Evolutionary conservation across 108 stramenopile species (phyloP), one percentile per base, ranked within the genome.

Genomic region (Nannochloropsis salina): DNA sequence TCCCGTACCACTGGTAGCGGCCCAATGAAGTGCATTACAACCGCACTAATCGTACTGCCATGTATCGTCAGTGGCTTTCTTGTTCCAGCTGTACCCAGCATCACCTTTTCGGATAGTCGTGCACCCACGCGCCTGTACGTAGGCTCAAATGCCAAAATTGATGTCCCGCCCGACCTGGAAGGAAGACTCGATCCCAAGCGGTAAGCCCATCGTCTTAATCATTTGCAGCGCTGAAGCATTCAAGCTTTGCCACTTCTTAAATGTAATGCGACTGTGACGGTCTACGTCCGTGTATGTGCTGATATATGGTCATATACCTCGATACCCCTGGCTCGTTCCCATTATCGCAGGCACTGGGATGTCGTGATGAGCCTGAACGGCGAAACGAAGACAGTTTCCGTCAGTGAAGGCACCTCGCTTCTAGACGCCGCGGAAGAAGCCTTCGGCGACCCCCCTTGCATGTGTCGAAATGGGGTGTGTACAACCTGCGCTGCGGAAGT

Each of bases 391-490:
- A 41, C 40, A 11, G 45, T 83, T 43, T 43, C 83, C n/a, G 9
- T 83, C 44, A n/a, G n/a, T n/a, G 83, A 83, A 41, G 83, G 83
- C 83, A 83, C 83, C 6, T 83, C 83, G 18, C 21, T 83, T n/a
- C n/a, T 83, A 5, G 83, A 83, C 0, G 83, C 83, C 42, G 83
- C 83, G 8, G 83, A 83, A 9, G n/a, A 43, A 5, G 83, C 40
- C 18, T 83, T 83, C 10, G 83, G 43, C 18, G 83, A 83, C 45
- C 83, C 83, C 9, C 83, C 83, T 41, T 40, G 22, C 9, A 43
- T 43, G 21, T 83, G 83, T 43, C 83, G 83, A 11, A 83, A 83
- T 43, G 83, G 83, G 10, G 83, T 83, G 20, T 83, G 83, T 43
- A 83, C 31, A 9, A 83, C 83, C 18, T 83, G 83, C 44, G 45